phyloP scores from a whole-genome alignment of 1,284 basidiomycete genomes.

The Pterulicium gracile region DNA sequence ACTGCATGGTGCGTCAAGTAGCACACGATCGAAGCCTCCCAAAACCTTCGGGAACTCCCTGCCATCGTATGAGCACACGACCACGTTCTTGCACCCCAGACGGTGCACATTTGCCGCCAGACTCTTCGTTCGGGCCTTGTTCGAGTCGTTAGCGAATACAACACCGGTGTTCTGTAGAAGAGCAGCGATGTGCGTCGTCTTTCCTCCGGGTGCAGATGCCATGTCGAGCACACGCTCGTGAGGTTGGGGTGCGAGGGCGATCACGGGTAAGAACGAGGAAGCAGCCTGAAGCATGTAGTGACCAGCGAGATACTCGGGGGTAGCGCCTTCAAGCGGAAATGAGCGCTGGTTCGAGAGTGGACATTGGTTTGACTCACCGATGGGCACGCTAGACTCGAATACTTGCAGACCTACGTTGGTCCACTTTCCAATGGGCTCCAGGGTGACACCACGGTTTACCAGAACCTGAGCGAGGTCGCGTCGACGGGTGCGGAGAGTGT shows the following conservation, averaged over 20 bases:
- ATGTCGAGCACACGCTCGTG: slow-evolving; percentile 95
- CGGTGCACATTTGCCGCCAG: slow-evolving; percentile 95
- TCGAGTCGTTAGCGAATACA: slow-evolving; percentile 97
- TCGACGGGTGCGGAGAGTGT: slow-evolving; percentile 89
- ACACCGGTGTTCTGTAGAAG: slow-evolving; percentile 96
- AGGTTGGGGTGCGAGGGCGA: slow-evolving; percentile 88
- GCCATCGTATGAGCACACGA: slow-evolving; percentile 96
- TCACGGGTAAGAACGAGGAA: slow-evolving; percentile 97
- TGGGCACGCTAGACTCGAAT: slow-evolving; percentile 93
- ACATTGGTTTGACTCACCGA: slow-evolving; percentile 38
- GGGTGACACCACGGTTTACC: slow-evolving; percentile 92
- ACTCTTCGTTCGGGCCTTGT: slow-evolving; percentile 93
- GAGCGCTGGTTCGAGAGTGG: background rate
- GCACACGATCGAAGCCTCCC: slow-evolving; percentile 94
- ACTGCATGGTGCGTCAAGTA: slow-evolving; percentile 96
- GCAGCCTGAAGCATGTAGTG: slow-evolving; percentile 99
- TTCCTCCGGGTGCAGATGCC: slow-evolving; percentile 97
- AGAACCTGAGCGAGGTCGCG: slow-evolving; percentile 92
- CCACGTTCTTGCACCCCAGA: slow-evolving; percentile 96
- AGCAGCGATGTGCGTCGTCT: slow-evolving; percentile 94
- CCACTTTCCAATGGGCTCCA: slow-evolving; percentile 99
- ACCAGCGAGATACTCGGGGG: slow-evolving; percentile 97
- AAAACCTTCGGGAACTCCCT: slow-evolving; percentile 99
- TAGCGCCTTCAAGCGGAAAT: slow-evolving; percentile 48
- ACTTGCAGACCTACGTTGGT: slow-evolving; percentile 97